Percentiles rank a stretch among this genome's conserved stretches.
These are phyloP conservation scores for Dipteronia sinensis DNA, from an alignment of 345 rosid species.

Conservation along the genomic window DNA sequence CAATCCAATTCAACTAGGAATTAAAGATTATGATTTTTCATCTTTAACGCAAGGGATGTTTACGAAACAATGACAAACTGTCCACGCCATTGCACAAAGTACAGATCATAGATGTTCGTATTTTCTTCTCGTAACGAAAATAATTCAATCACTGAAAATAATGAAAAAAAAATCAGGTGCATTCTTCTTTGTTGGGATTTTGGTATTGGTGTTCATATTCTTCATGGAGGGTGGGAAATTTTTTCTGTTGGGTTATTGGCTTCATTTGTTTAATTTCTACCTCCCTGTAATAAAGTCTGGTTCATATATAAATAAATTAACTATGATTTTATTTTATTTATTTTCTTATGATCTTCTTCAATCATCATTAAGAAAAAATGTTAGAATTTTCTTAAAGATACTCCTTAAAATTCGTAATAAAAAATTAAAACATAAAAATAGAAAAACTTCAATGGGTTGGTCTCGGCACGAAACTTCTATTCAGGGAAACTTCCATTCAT, in stretches of 20 bases:
- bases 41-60: constrained; percentile 50
- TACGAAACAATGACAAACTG: constrained; percentile 26
- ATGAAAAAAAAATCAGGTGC: neutral
- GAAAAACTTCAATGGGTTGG: no score
- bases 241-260: neutral
- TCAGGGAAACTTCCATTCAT: no score
- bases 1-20: constrained; percentile 38
- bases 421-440: no score
- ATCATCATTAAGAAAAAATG: no score
- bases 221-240: neutral
- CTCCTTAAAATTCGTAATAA: no score
- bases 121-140: neutral
- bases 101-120: neutral
- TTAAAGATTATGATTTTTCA: constrained; percentile 46
- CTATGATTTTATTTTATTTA: neutral
- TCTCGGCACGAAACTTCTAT: no score
- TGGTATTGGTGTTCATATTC: neutral
- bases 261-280: constrained; percentile 12
- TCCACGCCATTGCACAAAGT: neutral
- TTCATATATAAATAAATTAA: neutral
- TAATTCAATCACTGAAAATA: neutral
- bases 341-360: neutral
- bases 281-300: constrained; percentile 10
- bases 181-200: neutral
- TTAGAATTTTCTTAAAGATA: no score